Conservation (phyloP, 2,329 filamentous ascomycete genomes). For the Paecilomyces sp. region DNA sequence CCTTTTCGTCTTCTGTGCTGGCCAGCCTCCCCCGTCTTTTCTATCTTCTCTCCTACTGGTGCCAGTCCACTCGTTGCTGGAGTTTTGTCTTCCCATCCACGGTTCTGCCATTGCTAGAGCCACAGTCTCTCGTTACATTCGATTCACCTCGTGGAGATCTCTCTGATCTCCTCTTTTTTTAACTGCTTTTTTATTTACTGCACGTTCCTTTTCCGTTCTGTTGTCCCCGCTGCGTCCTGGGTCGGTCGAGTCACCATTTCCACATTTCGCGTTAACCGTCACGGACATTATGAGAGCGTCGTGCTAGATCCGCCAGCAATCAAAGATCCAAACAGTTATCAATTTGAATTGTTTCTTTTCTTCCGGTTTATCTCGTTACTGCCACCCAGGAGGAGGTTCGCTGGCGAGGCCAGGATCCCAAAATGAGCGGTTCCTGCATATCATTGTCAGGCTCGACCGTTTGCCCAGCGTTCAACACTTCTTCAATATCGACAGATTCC, state of each 20-base stretch:
- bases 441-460: constrained; percentile 62
- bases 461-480: constrained; percentile 65
- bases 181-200: neutral
- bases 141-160: neutral
- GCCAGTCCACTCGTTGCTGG: neutral
- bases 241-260: neutral
- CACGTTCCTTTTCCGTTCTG: constrained; percentile 1
- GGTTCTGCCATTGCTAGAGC: neutral
- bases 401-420: constrained; percentile 1
- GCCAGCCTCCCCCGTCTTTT: neutral
- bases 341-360: neutral
- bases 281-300: neutral
- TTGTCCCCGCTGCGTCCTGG: neutral
- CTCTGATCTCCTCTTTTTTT: constrained; percentile 2
- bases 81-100: neutral
- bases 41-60: neutral
- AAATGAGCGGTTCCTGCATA: constrained; percentile 48
- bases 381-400: neutral
- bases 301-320: neutral
- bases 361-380: neutral
- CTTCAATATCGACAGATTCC: constrained; percentile 62
- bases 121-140: constrained; percentile 5
- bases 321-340: neutral
- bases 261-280: neutral
- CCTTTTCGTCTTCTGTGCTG: neutral